Evolutionary conservation across 2,329 filamentous ascomycete species (phyloP), one percentile per base, ranked within the genome.

Genomic region (Calonectria multiphialidica): DNA sequence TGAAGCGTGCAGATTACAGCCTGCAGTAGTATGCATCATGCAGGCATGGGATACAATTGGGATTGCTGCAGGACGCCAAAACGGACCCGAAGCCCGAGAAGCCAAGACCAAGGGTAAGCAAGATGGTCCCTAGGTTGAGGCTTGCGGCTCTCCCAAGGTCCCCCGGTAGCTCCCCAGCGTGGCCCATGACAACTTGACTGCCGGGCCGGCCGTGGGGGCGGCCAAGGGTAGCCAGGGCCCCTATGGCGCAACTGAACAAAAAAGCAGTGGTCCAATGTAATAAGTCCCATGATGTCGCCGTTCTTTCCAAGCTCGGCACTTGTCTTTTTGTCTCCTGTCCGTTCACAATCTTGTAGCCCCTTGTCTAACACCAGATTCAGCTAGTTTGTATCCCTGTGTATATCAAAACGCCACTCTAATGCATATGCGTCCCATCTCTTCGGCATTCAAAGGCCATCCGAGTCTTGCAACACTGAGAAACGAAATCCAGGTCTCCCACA

Each of bases 361-460:
- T 23, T 30, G 44, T 65, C 67, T 44, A 50, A 59, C 59, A 37
- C 30, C 30, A 13, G 40, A 16, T 40, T n/a, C 12, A 6, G 23
- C 13, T 35, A 33, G 15, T 18, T 42, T 73, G 66, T 55, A 68
- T 47, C 63, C n/a, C 57, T 50, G 40, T 44, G 53, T 66, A 33
- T 69, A 57, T 53, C 69, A 72, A 72, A 65, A 59, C 70, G 61
- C 66, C 67, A 57, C 72, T 37, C 67, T 70, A 59, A 72, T 78
- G 68, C 73, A 72, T 71, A n/a, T 75, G 70, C 61, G 66, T 72
- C 49, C 28, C 66, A 57, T 63, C 47, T 57, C 50, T 42, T 62
- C 61, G 50, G 53, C 55, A 59, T 35, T 44, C 16, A 44, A 44
- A 25, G 16, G 16, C 49, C 50, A 55, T 66, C 40, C 28, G 59